Evolutionary conservation across 1,139 yeast species (phyloP).

Genomic region (Waltiozyma sp.): DNA sequence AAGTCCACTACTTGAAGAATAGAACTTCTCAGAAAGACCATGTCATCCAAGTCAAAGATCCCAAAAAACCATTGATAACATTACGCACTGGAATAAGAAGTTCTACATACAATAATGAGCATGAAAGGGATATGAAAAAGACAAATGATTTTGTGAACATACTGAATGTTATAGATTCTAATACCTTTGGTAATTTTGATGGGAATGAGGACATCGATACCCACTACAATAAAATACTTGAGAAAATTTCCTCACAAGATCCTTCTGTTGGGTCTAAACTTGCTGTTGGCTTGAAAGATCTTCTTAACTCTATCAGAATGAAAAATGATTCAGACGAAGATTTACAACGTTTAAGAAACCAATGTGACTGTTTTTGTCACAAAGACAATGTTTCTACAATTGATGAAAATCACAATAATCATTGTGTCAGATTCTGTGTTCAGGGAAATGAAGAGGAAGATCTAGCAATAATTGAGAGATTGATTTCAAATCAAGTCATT

Average conservation of each 20-base stretch:
- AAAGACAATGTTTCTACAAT: not conserved
- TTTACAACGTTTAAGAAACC: not conserved
- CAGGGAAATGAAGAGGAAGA: conserved; percentile 1
- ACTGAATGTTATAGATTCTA: conserved; percentile 2
- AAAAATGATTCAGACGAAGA: conserved; percentile 2
- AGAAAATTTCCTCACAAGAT: not conserved
- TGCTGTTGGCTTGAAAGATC: not conserved
- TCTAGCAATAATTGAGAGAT: conserved; percentile 2
- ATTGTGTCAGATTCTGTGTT: conserved; percentile 1
- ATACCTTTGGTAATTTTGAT: conserved; percentile 4
- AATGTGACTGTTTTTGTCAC: conserved; percentile 2
- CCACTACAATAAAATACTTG: conserved; percentile 1
- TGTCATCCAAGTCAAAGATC: conserved; percentile 30
- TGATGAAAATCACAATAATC: not conserved
- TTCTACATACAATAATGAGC: not conserved
- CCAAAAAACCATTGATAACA: conserved; percentile 29
- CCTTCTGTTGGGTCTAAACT: not conserved
- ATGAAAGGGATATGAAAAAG: not conserved
- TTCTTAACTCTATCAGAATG: not conserved
- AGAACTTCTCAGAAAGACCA: conserved; percentile 28
- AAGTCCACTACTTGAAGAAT: conserved; percentile 33
- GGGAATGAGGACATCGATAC: conserved; percentile 3
- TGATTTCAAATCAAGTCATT: conserved; percentile 7
- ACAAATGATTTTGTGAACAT: not conserved
- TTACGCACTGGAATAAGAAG: conserved; percentile 22